These are phyloP conservation scores for Cucurbita ficifolia DNA, from an alignment of 306 rosid species.

Conservation along the genomic window DNA sequence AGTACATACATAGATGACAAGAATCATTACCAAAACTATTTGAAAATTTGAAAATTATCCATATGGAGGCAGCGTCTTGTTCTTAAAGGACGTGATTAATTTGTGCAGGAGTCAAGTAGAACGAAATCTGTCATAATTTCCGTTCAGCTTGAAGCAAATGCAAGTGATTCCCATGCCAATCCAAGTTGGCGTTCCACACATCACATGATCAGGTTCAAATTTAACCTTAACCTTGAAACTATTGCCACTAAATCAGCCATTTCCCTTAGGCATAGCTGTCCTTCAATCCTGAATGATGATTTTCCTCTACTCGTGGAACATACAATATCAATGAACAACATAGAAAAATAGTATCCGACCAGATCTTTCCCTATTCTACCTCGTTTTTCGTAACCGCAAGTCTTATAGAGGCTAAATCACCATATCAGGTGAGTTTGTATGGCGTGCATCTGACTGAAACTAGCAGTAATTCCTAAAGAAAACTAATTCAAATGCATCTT, in stretches of 20 bases:
- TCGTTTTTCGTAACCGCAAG: neutral
- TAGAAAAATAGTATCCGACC: neutral
- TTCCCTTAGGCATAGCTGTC: neutral
- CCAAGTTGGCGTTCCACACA: constrained; percentile 54
- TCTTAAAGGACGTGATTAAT: too few species aligned
- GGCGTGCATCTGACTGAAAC: neutral
- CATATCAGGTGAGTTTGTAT: neutral
- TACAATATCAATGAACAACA: neutral
- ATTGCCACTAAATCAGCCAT: neutral
- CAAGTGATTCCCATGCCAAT: constrained; percentile 77
- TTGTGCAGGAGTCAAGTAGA: constrained; percentile 45
- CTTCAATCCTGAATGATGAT: neutral
- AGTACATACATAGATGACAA: neutral
- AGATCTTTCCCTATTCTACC: neutral
- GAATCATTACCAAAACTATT: neutral
- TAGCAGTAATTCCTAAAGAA: neutral
- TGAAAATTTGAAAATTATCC: neutral
- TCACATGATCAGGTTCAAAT: constrained; percentile 26
- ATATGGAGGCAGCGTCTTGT: neutral
- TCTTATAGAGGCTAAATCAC: neutral
- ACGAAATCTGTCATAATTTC: constrained; percentile 47
- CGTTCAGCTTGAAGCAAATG: constrained; percentile 83
- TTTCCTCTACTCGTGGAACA: too few species aligned
- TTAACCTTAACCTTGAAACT: neutral
- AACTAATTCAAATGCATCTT: neutral